These are phyloP conservation scores for Akanthomyces dipterigenus DNA, from an alignment of 2,329 filamentous ascomycete species.

Conservation along the genomic window DNA sequence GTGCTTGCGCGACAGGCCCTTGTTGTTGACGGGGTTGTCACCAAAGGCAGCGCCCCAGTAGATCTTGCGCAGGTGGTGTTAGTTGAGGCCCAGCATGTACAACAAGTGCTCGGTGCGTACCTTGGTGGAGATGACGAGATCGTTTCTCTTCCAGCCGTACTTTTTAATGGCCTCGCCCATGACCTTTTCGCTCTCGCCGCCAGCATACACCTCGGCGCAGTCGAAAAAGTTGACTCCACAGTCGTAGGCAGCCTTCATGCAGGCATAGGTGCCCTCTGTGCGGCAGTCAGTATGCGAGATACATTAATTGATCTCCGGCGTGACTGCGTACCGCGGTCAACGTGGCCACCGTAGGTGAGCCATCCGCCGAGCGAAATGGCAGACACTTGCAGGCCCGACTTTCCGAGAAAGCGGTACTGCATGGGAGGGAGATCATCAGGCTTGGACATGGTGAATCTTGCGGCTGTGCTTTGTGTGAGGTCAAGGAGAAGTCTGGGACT, in stretches of 20 bases:
- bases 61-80: conserved; percentile 38
- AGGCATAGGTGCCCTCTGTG: conserved; percentile 42
- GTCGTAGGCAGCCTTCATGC: conserved; percentile 56
- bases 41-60: conserved; percentile 58
- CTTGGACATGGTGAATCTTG: conserved; percentile 25
- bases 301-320: background rate
- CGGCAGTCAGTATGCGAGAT: conserved; percentile 10
- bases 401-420: conserved; percentile 66
- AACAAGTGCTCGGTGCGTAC: conserved; percentile 22
- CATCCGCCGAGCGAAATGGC: conserved; percentile 64
- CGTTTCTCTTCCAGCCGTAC: conserved; percentile 54
- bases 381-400: conserved; percentile 67
- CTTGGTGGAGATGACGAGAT: conserved; percentile 56
- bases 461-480: background rate
- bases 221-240: conserved; percentile 58
- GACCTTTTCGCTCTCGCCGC: conserved; percentile 55
- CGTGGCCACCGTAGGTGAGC: conserved; percentile 70
- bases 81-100: background rate
- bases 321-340: conserved; percentile 51
- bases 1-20: conserved; percentile 62
- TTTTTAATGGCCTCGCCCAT: conserved; percentile 56
- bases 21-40: conserved; percentile 58
- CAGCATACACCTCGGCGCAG: conserved; percentile 51
- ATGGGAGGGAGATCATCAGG: conserved; percentile 44
- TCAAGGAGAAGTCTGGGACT: background rate